These are phyloP conservation scores for Pneumocystis jirovecii DNA, from an alignment of 1,139 yeast species.

Conservation along the genomic window DNA sequence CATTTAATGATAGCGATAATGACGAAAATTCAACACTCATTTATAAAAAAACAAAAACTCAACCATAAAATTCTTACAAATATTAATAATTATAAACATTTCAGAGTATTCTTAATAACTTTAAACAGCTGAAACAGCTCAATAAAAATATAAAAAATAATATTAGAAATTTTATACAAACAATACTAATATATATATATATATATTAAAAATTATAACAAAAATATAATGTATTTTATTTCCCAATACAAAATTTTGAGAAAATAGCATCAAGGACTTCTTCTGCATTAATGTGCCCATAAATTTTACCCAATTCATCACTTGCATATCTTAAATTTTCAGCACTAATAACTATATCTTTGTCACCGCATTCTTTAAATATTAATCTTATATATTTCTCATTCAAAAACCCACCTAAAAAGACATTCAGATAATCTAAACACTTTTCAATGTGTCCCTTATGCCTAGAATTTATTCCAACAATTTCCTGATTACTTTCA, in stretches of 20 bases:
- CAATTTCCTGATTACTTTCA: slow-evolving; percentile 41
- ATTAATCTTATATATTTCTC: slow-evolving; percentile 8
- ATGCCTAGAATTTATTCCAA: slow-evolving; percentile 58
- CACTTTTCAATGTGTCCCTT: slow-evolving; percentile 59
- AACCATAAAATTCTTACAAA: background rate
- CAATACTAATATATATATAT: background rate
- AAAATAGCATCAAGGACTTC: slow-evolving; percentile 85
- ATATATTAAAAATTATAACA: background rate
- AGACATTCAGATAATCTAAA: slow-evolving; percentile 55
- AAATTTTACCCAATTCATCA: slow-evolving; percentile 80
- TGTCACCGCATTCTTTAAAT: slow-evolving; percentile 32
- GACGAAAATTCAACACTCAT: background rate
- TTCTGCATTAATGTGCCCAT: slow-evolving; percentile 82
- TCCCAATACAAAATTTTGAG: slow-evolving; percentile 86
- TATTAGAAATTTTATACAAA: background rate
- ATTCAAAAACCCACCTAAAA: slow-evolving; percentile 20
- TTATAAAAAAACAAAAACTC: background rate
- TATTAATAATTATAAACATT: background rate
- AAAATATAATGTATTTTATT: slow-evolving; percentile 27
- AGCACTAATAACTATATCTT: slow-evolving; percentile 65
- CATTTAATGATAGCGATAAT: background rate
- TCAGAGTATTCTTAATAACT: background rate
- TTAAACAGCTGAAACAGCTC: background rate
- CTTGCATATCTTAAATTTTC: slow-evolving; percentile 63
- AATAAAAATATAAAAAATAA: background rate